These are phyloP conservation scores for Talaromyces proteolyticus DNA, from an alignment of 495 filamentous ascomycete species.

Conservation along the genomic window DNA sequence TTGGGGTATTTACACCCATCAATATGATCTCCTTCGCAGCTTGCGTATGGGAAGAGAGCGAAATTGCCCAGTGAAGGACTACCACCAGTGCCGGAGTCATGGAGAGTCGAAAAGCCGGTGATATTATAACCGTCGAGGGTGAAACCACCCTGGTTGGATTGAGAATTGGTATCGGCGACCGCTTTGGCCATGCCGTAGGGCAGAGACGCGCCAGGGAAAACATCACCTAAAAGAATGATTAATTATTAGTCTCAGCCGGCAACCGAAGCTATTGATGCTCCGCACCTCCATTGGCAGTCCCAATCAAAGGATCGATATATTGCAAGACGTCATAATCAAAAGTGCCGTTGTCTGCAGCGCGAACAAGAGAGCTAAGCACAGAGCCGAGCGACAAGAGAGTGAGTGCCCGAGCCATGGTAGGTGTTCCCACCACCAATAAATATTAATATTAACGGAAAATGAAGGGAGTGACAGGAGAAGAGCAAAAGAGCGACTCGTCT, in stretches of 20 bases:
- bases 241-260: background rate
- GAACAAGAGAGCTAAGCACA: background rate
- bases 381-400: conserved; percentile 1
- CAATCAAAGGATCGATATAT: conserved; percentile 54
- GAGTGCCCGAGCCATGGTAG: conserved; percentile 5
- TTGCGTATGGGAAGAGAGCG: conserved; percentile 61
- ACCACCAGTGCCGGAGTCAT: conserved; percentile 75
- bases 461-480: background rate
- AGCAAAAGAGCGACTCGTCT: background rate
- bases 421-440: background rate
- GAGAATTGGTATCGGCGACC: conserved; percentile 64
- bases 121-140: conserved; percentile 60
- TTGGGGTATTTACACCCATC: conserved; percentile 64
- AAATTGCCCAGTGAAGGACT: conserved; percentile 71
- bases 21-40: conserved; percentile 57
- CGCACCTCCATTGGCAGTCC: conserved; percentile 53
- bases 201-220: conserved; percentile 69
- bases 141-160: conserved; percentile 67
- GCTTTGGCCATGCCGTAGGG: conserved; percentile 77
- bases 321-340: conserved; percentile 36
- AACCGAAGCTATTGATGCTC: too few species aligned
- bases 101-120: conserved; percentile 69
- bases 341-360: conserved; percentile 3
- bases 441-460: too few species aligned
- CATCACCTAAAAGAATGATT: conserved; percentile 38